phyloP scores from a whole-genome alignment of 164 flowering plant species.

The Annona squamosa region DNA sequence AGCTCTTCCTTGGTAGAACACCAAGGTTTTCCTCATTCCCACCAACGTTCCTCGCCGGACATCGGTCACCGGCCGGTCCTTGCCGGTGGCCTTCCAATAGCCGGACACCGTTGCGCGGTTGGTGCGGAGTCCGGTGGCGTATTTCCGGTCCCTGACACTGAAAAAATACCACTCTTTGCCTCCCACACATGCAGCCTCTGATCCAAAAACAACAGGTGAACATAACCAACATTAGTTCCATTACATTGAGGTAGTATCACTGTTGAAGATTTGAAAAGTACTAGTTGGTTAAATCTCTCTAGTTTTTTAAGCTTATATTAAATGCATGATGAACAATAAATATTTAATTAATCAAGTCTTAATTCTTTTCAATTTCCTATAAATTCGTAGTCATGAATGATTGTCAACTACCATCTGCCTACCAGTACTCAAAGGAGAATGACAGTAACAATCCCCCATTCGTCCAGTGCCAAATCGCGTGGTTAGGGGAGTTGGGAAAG shows the following conservation, averaged over 20 bases:
- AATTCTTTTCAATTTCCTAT: no score
- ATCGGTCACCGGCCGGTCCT: conserved; percentile 41
- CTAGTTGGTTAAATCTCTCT: no score
- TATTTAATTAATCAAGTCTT: no score
- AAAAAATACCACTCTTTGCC: conserved; percentile 76
- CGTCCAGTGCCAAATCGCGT: neutral
- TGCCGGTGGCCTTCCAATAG: conserved; percentile 88
- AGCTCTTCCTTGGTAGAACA: conserved; percentile 72
- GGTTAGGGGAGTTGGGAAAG: neutral
- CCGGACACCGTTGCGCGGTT: conserved; percentile 69
- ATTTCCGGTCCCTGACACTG: conserved; percentile 60
- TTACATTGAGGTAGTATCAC: neutral
- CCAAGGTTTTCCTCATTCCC: conserved; percentile 83
- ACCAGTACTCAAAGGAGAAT: no score
- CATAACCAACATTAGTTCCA: neutral
- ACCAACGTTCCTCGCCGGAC: conserved; percentile 36
- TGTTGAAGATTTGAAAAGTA: no score
- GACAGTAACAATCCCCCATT: neutral
- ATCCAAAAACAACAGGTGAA: neutral
- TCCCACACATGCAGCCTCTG: conserved; percentile 67
- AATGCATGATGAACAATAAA: no score
- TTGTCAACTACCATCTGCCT: no score
- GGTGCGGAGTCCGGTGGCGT: conserved; percentile 67
- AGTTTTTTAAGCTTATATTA: no score
- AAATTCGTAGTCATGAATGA: no score